Base-by-base conservation (phyloP, 75 land plant genomes). In the Adiantum capillusveneris region DNA sequence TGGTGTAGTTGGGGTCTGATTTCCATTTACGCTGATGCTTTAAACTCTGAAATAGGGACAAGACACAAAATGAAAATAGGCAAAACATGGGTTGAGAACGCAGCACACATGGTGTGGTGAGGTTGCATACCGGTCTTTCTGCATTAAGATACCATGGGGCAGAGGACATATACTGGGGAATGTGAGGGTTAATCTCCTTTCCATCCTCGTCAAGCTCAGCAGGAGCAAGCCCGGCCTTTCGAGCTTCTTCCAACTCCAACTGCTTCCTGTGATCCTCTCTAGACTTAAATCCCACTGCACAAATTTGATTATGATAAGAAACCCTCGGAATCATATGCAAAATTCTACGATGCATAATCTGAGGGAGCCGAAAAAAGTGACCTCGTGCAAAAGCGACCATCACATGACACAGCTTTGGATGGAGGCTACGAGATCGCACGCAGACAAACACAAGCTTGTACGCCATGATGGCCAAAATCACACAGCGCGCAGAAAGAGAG, bases 11-110 rank as follows among this genome's bases (percentile, higher is more conserved):
- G 21, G 75, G 71, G 56, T 76, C 75, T 6, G 79, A 72, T 44
- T 76, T 76, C 79, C 79, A 76, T 44, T 76, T 76, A 45, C 79
- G 58, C 62, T 76, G 75, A 72, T 76, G 79, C 59, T 76, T 76
- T 42, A 76, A 56, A 76, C 75, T 76, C 75, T 59, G 55, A 30
- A 55, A 3, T 37, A 1, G n/a, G n/a, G n/a, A n/a, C n/a, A n/a
- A n/a, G n/a, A 17, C 20, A 0, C 17, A 19, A 58, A 11, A 18
- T n/a, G 5, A 0, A 0, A 20, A 11, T 58, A 14, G 6, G 19
- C 20, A 29, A 31, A 31, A 41, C n/a, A 37, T 31, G 22, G n/a
- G n/a, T n/a, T n/a, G n/a, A n/a, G n/a, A n/a, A n/a, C n/a, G n/a
- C n/a, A n/a, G n/a, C n/a, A 16, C n/a, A 31, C 0, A 18, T 17